Conservation (phyloP, 2,329 filamentous ascomycete species). For the Aspergillus ruber region DNA sequence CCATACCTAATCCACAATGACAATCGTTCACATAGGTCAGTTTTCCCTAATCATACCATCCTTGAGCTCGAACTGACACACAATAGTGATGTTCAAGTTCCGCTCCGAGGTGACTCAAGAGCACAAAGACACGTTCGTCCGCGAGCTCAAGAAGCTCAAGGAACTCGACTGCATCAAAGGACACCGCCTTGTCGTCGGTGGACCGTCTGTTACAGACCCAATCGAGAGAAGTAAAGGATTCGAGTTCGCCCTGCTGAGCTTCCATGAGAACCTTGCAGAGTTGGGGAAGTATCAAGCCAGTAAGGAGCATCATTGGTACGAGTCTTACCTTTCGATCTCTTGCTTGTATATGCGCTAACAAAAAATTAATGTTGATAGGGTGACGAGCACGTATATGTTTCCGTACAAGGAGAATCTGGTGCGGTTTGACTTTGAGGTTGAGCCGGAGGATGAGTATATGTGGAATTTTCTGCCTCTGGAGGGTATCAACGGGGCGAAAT, state of each 20-base stretch:
- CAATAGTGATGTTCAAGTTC: slow-evolving; percentile 48
- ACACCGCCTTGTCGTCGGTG: slow-evolving; percentile 45
- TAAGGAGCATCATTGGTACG: slow-evolving; percentile 46
- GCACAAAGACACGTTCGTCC: slow-evolving; percentile 42
- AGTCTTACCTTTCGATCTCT: too few relatives aligned
- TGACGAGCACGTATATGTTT: slow-evolving; percentile 47
- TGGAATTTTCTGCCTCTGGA: slow-evolving; percentile 1
- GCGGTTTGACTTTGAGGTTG: slow-evolving; percentile 50
- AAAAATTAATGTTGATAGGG: slow-evolving; percentile 26
- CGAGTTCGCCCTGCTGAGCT: slow-evolving; percentile 48
- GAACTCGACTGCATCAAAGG: slow-evolving; percentile 43
- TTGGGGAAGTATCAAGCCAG: slow-evolving; percentile 49
- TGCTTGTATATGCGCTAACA: not conserved
- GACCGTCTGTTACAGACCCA: slow-evolving; percentile 48
- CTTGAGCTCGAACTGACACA: too few relatives aligned
- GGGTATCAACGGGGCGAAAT: too few relatives aligned
- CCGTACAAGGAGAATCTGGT: slow-evolving; percentile 50
- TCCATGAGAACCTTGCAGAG: slow-evolving; percentile 41
- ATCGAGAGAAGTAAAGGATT: slow-evolving; percentile 50
- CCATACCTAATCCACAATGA: slow-evolving; percentile 10
- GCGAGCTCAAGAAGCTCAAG: slow-evolving; percentile 45
- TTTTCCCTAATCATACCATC: not conserved
- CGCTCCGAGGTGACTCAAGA: slow-evolving; percentile 34
- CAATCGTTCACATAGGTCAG: slow-evolving; percentile 20
- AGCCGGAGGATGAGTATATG: slow-evolving; percentile 28